Conservation (phyloP, 2,329 filamentous ascomycete genomes). For the Arthrinium puccinioides region DNA sequence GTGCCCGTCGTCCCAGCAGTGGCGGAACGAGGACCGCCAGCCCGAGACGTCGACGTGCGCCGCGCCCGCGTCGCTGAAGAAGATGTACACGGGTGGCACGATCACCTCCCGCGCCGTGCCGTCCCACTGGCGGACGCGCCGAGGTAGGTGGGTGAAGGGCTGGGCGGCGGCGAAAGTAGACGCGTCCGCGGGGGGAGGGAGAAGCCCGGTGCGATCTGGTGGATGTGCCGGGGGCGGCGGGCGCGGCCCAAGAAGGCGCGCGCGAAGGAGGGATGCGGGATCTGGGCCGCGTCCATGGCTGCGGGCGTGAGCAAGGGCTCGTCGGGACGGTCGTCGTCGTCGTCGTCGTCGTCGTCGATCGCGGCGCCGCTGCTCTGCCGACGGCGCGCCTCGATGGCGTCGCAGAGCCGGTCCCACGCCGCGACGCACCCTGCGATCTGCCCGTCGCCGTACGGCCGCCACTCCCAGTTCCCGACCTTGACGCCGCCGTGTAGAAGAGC, state of each 20-base stretch:
- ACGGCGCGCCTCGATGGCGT: slow-evolving; percentile 16
- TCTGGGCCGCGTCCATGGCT: slow-evolving; percentile 9
- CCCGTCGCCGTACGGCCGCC: slow-evolving; percentile 21
- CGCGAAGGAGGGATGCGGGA: slow-evolving; percentile 10
- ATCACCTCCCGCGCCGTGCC: not conserved
- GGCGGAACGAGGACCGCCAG: not conserved
- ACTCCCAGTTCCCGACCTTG: slow-evolving; percentile 19
- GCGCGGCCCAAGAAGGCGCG: slow-evolving; percentile 12
- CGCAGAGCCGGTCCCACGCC: slow-evolving; percentile 17
- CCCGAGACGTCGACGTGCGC: not conserved
- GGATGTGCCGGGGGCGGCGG: slow-evolving; percentile 11
- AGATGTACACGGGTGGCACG: slow-evolving; percentile 17
- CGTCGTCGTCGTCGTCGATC: not conserved
- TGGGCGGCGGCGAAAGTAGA: slow-evolving; percentile 13
- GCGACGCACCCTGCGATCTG: slow-evolving; percentile 16
- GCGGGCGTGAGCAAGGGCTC: slow-evolving; percentile 3
- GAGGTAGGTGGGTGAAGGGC: slow-evolving; percentile 13
- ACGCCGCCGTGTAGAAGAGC: slow-evolving; percentile 9
- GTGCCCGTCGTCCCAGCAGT: not conserved
- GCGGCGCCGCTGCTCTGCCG: not conserved
- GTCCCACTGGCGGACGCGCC: slow-evolving; percentile 1
- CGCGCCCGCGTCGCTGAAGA: slow-evolving; percentile 5
- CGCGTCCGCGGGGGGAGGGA: slow-evolving; percentile 7
- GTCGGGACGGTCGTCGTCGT: not conserved
- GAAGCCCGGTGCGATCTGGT: slow-evolving; percentile 11